A percentile compares a stretch with the other conserved stretches of the same genome.
Conservation (phyloP, 2,329 filamentous ascomycete species). For the Plectosphaerella cucumerina region DNA sequence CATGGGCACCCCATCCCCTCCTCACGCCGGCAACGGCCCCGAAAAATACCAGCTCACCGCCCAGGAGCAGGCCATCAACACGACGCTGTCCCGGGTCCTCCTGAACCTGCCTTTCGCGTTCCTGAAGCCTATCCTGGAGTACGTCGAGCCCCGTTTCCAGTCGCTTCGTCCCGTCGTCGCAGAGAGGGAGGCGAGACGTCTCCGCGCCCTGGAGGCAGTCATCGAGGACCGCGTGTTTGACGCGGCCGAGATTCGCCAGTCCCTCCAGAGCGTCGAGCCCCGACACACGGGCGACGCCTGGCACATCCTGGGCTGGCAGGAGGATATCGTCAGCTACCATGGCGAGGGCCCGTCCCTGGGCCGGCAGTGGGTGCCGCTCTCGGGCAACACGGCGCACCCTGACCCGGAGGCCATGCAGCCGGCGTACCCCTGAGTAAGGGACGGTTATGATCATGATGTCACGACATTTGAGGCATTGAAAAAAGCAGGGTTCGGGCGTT, state of each 20-base stretch:
- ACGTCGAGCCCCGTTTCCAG: slow-evolving; percentile 39
- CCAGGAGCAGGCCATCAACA: slow-evolving; percentile 25
- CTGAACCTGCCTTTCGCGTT: slow-evolving; percentile 66
- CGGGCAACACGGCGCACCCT: neutral
- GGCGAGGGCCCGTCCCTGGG: slow-evolving; percentile 36
- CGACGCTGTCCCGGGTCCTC: slow-evolving; percentile 60
- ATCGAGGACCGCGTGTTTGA: slow-evolving; percentile 28
- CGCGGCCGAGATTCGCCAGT: slow-evolving; percentile 28
- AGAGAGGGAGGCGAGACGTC: slow-evolving; percentile 55
- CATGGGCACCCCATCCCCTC: slow-evolving; percentile 23
- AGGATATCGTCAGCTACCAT: slow-evolving; percentile 33
- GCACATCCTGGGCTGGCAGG: slow-evolving; percentile 46
- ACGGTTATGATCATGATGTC: slow-evolving; percentile 1
- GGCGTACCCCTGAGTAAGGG: slow-evolving; percentile 12
- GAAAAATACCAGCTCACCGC: neutral
- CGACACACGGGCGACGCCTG: slow-evolving; percentile 33
- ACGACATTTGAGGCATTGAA: slow-evolving; percentile 11
- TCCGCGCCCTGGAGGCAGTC: slow-evolving; percentile 40
- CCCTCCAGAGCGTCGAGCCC: slow-evolving; percentile 32
- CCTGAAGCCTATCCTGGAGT: slow-evolving; percentile 63
- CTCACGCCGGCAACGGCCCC: slow-evolving; percentile 18
- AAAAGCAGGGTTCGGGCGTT: slow-evolving; percentile 3
- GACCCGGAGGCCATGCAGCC: neutral
- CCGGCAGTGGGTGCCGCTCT: slow-evolving; percentile 39
- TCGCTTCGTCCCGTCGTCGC: slow-evolving; percentile 46